These are phyloP conservation scores for Notholithocarpus densiflorus DNA, from an alignment of 306 rosid species.

Conservation along the genomic window DNA sequence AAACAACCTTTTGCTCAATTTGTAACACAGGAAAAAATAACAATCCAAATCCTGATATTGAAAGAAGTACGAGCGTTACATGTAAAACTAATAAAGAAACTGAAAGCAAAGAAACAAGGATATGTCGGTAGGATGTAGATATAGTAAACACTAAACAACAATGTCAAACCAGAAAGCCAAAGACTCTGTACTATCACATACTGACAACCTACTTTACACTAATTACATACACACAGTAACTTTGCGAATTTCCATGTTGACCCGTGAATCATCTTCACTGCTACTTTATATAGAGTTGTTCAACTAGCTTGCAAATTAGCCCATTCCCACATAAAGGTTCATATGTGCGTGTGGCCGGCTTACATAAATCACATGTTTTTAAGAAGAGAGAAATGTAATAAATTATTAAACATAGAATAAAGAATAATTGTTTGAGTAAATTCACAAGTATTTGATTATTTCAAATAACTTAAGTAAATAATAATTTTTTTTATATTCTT, in stretches of 20 bases:
- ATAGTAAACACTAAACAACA: not conserved
- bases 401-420: too few relatives aligned
- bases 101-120: not conserved
- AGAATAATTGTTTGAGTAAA: too few relatives aligned
- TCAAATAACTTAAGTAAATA: too few relatives aligned
- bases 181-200: not conserved
- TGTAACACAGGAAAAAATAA: not conserved
- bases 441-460: too few relatives aligned
- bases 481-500: too few relatives aligned
- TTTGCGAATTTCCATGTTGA: conserved; percentile 21
- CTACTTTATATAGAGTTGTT: too few relatives aligned
- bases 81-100: conserved; percentile 11
- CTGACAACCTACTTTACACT: not conserved
- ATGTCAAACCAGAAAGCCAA: not conserved
- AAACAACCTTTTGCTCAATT: conserved; percentile 8
- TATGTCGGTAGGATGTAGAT: not conserved
- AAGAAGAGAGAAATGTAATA: too few relatives aligned
- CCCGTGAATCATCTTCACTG: conserved; percentile 26
- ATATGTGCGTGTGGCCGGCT: too few relatives aligned
- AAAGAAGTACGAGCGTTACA: not conserved
- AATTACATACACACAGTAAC: not conserved
- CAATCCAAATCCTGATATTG: not conserved
- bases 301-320: too few relatives aligned
- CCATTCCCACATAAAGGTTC: too few relatives aligned
- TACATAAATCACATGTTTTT: too few relatives aligned